Evolutionary conservation across 371 early-diverging fungal species (phyloP).

Genomic region (Apophysomyces variabilis): DNA sequence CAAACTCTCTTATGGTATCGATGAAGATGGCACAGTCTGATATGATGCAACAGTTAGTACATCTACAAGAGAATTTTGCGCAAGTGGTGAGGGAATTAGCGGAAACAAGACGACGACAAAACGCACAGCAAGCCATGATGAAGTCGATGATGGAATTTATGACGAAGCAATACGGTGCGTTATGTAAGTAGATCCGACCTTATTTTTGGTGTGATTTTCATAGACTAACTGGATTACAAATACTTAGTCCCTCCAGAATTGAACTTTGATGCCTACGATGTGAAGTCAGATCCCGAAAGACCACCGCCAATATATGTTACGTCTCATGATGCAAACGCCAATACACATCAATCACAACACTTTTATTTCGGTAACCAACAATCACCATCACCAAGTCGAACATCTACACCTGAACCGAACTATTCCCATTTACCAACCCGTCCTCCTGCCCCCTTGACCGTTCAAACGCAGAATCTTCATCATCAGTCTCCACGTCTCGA

Average conservation of each 20-base stretch:
- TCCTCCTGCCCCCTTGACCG: constrained; percentile 21
- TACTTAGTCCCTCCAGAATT: constrained; percentile 35
- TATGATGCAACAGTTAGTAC: constrained; percentile 62
- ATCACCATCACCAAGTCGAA: constrained; percentile 17
- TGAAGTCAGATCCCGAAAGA: constrained; percentile 51
- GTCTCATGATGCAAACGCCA: constrained; percentile 42
- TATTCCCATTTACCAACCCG: constrained; percentile 9
- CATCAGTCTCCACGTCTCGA: constrained; percentile 6
- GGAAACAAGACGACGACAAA: constrained; percentile 64
- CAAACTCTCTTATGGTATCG: constrained; percentile 72
- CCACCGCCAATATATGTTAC: constrained; percentile 65
- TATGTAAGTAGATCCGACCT: constrained; percentile 23
- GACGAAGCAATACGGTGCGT: constrained; percentile 34
- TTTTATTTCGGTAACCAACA: constrained; percentile 2
- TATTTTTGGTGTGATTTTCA: background rate
- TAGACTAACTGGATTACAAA: background rate
- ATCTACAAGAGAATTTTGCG: constrained; percentile 64
- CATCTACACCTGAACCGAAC: constrained; percentile 3
- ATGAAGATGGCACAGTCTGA: constrained; percentile 79
- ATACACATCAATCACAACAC: constrained; percentile 9
- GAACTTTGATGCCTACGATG: constrained; percentile 43
- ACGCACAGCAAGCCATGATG: constrained; percentile 59
- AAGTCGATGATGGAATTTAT: constrained; percentile 58
- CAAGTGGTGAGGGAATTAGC: constrained; percentile 68
- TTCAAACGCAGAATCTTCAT: constrained; percentile 24